Conservation (phyloP, 257 asterid species). For the Ophiorrhiza pumila region DNA sequence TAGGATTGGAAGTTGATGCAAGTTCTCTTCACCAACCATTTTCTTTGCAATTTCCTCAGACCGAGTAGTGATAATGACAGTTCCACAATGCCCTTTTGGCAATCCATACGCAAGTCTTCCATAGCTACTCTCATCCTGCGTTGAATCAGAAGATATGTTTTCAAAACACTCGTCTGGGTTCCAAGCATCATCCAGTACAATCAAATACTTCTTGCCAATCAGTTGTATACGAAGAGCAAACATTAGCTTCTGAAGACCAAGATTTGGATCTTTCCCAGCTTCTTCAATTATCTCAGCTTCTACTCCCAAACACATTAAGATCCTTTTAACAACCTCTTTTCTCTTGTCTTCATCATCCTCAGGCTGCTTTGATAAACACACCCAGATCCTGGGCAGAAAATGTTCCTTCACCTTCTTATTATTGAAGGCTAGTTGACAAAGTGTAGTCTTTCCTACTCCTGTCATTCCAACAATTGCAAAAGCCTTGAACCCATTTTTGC, state of each 20-base stretch:
- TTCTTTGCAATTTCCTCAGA: constrained; percentile 18
- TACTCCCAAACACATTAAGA: constrained; percentile 38
- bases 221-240: constrained; percentile 33
- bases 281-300: constrained; percentile 21
- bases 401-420: constrained; percentile 26
- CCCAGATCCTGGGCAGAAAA: constrained; percentile 46
- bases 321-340: constrained; percentile 30
- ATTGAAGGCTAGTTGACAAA: constrained; percentile 35
- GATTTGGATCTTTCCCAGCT: background rate
- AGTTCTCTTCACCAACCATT: constrained; percentile 34
- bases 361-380: constrained; percentile 38
- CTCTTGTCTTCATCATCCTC: constrained; percentile 11
- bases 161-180: constrained; percentile 10
- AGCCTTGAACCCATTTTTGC: constrained; percentile 19
- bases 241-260: constrained; percentile 20
- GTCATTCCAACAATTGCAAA: constrained; percentile 42
- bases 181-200: constrained; percentile 45
- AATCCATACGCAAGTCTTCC: constrained; percentile 30
- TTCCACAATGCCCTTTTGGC: constrained; percentile 35
- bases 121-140: constrained; percentile 8
- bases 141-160: constrained; percentile 15
- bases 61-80: constrained; percentile 37
- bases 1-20: constrained; percentile 24
- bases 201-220: constrained; percentile 34
- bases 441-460: constrained; percentile 50